Percentiles rank a stretch among this genome's conserved stretches.
These are phyloP conservation scores for Eimeria maxima DNA, from an alignment of 169 alveolate species.

Conservation along the genomic window DNA sequence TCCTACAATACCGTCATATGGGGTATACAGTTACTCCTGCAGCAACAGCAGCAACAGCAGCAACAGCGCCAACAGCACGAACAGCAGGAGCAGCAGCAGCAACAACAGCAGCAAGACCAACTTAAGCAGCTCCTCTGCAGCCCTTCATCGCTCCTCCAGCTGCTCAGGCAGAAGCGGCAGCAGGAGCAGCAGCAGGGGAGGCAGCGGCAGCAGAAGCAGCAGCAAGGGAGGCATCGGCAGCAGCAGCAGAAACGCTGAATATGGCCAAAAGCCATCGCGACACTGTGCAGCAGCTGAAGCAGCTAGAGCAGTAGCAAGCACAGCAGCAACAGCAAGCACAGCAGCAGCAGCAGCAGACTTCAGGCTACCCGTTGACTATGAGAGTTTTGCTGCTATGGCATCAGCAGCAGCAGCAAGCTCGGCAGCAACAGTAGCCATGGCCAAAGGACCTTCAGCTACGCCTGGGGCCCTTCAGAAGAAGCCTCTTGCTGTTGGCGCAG, in stretches of 20 bases:
- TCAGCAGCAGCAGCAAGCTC: conserved; percentile 6
- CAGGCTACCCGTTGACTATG: not conserved
- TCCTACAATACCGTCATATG: not conserved
- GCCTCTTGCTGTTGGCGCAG: not conserved
- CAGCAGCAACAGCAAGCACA: not conserved
- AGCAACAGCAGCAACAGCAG: conserved; percentile 39
- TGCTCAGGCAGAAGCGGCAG: not conserved
- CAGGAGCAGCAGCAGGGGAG: conserved; percentile 22
- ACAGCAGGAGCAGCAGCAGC: conserved; percentile 1
- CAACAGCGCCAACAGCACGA: not conserved
- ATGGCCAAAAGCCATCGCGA: not conserved
- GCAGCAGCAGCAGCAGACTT: conserved; percentile 7
- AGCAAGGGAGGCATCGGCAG: not conserved
- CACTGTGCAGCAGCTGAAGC: not conserved
- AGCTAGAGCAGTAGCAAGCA: not conserved
- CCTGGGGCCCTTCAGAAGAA: not conserved
- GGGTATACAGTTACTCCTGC: conserved; percentile 33
- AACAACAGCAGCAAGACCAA: no score
- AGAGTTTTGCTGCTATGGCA: not conserved
- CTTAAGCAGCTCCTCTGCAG: not conserved
- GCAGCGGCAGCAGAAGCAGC: conserved; percentile 1
- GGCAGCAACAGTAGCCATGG: not conserved
- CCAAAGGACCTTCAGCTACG: not conserved
- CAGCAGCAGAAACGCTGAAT: conserved; percentile 2
- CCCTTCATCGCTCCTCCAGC: not conserved